phyloP scores from a whole-genome alignment of 371 early-diverging fungal genomes.

The Syncephalis fuscata region DNA sequence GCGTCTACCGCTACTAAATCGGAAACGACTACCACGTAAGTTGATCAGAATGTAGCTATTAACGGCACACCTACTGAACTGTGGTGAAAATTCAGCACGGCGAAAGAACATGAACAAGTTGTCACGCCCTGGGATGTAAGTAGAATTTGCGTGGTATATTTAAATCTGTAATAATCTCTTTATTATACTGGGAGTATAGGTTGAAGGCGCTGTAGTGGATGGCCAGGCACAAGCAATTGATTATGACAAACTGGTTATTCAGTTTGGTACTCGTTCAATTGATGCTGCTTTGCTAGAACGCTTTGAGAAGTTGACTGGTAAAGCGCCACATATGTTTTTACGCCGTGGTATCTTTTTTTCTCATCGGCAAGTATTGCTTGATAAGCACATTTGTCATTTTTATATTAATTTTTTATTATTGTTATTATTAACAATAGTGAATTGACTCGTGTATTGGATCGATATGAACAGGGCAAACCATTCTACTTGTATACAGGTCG shows the following conservation, averaged over 20 bases:
- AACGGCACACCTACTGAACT: too few species aligned
- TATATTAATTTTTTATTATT: too few species aligned
- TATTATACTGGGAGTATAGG: too few species aligned
- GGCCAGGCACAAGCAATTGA: slow-evolving; percentile 84
- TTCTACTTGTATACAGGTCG: slow-evolving; percentile 99
- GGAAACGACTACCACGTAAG: too few species aligned
- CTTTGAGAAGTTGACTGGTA: slow-evolving; percentile 75
- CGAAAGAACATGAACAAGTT: slow-evolving; percentile 12
- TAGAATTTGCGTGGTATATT: too few species aligned
- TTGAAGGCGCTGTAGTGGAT: slow-evolving; percentile 80
- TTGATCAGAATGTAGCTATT: too few species aligned
- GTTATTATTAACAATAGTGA: slow-evolving; percentile 44
- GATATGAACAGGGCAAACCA: slow-evolving; percentile 85
- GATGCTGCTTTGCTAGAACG: slow-evolving; percentile 60
- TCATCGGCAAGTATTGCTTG: slow-evolving; percentile 60
- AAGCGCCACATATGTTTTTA: slow-evolving; percentile 71
- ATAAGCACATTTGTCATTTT: too few species aligned
- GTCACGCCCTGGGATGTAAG: slow-evolving; percentile 83
- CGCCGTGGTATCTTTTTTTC: slow-evolving; percentile 95
- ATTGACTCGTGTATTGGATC: slow-evolving; percentile 73
- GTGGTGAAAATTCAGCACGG: too few species aligned
- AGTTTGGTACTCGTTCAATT: slow-evolving; percentile 89
- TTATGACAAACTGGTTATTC: slow-evolving; percentile 85
- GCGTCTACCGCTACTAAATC: too few species aligned
- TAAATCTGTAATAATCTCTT: too few species aligned